Base-by-base conservation (phyloP, 345 rosid genomes). In the Eutrema yunnanense region DNA sequence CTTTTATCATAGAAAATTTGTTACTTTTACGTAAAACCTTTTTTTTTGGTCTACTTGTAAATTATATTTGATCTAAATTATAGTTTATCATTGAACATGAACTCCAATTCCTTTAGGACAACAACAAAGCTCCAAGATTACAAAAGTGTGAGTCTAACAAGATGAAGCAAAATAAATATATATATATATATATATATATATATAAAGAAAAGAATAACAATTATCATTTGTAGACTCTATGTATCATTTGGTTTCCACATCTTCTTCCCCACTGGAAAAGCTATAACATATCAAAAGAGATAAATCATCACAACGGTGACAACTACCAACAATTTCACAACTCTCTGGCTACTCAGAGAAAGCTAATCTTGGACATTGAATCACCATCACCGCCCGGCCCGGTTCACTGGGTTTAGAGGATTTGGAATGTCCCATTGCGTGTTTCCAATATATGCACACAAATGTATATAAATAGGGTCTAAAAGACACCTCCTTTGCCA, bases 401-500 rank as follows among this genome's bases (percentile, higher is more conserved):
- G 32, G 42, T 37, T 29, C 42, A 55, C 65, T 38, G 43, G 33
- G 52, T 46, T 58, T 8, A 46, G 44, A 46, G 5, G 65, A 29
- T 50, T 71, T 50, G 42, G 67, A 61, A 53, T 43, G 53, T 63
- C 38, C 55, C 56, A 41, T 72, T 55, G 70, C 30, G 13, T 3
- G 34, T 62, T 43, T 72, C 34, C 13, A 30, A 40, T 67, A 59
- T 74, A 60, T 67, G 73, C 78, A 74, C 73, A 67, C 78, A 67
- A 3, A 74, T 10, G 68, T 74, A 51, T 74, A 75, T 14, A 68
- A 68, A 61, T 61, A 61, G 62, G 26, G 64, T 27, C 79, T 76
- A 69, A 69, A 69, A 62, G 86, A 86, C 58, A 58, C 96, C 93
- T 41, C 97, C 91, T 78, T 90, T 88, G 69, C 88, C 89, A 5